Evolutionary conservation across 2,329 filamentous ascomycete species (phyloP), one percentile per base, ranked within the genome.

Genomic region (Phyllosticta ampelicida): DNA sequence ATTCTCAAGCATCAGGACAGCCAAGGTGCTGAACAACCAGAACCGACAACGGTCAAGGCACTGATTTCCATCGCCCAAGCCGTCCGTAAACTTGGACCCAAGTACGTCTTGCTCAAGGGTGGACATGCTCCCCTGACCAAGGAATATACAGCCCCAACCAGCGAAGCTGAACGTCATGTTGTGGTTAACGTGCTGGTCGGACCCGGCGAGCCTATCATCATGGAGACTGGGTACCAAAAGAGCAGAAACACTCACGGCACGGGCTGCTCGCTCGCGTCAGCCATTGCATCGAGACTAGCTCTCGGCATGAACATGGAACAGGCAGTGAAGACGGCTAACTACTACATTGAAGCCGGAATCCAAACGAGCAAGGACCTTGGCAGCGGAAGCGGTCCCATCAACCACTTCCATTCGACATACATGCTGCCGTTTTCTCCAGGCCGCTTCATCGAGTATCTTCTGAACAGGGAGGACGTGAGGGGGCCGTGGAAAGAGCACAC

Each of bases 221-320:
- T 96, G 53, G 80, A 90, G 70, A 87, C 83, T 48, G 77, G 79
- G 4, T 96, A 87, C 67, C 78, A 89, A 62, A 73, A 78, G 9
- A 90, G 86, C 9, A 86, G 78, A 60, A 92, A 92, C 67, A 97
- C 92, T 0, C 94, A 99, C 67, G 94, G 94, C 0, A 97, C 94
- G 0, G 94, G 94, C 3, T 99, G 94, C 68, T 95, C 90, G 9
- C 79, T 97, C 60, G 94, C 94, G 48, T 96, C 87, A 61, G 86
- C 87, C 2, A 87, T 91, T 65, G 84, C 87, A 1, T 86, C 85
- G n/a, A 86, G 87, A 61, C 71, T 91, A 8, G 79, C 86, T 13
- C 80, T 75, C 55, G 85, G 84, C 0, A 68, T 80, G 53, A 73
- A 77, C 5, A 75, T 87, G 1, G 71, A 78, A 0, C 70, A 76